Percentiles rank a stretch among this genome's conserved stretches.
phyloP scores from a whole-genome alignment of 352 stramenopile species.

The Vaucheria bursata region DNA sequence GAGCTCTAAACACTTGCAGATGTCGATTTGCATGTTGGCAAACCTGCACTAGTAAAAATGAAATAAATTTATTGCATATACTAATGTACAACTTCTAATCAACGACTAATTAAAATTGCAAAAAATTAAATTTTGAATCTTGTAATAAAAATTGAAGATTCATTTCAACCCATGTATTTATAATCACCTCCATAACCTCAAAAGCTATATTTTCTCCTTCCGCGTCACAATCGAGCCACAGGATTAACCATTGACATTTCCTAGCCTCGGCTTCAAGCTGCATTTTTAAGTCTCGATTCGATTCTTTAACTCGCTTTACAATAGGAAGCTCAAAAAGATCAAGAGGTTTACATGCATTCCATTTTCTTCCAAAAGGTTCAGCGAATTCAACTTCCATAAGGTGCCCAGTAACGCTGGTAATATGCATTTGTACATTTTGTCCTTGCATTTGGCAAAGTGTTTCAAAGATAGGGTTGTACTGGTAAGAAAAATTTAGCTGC shows the following conservation, averaged over 20 bases:
- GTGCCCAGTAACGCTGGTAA: constrained; percentile 95
- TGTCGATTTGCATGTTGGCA: constrained; percentile 64
- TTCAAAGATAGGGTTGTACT: constrained; percentile 71
- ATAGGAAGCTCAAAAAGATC: constrained; percentile 84
- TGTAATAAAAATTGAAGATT: constrained; percentile 8
- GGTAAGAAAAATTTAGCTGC: too few species aligned
- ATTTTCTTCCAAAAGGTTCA: constrained; percentile 72
- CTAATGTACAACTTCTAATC: constrained; percentile 84
- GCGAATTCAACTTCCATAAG: constrained; percentile 95
- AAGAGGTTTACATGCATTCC: constrained; percentile 79
- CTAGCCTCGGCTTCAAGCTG: constrained; percentile 37
- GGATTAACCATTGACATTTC: constrained; percentile 59
- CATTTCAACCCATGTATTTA: neutral
- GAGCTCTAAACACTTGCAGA: constrained; percentile 70
- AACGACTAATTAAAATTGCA: neutral
- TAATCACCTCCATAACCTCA: constrained; percentile 65
- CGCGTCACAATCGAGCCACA: constrained; percentile 99
- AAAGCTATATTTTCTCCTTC: constrained; percentile 99
- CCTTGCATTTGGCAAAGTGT: constrained; percentile 66
- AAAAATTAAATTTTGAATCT: neutral
- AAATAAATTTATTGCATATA: constrained; percentile 59
- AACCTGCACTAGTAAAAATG: too few species aligned
- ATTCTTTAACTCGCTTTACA: constrained; percentile 70
- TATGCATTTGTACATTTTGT: constrained; percentile 72
- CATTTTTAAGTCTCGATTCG: constrained; percentile 40